phyloP scores from a whole-genome alignment of 768 basidiomycete species.

The Scleroderma citrinum region DNA sequence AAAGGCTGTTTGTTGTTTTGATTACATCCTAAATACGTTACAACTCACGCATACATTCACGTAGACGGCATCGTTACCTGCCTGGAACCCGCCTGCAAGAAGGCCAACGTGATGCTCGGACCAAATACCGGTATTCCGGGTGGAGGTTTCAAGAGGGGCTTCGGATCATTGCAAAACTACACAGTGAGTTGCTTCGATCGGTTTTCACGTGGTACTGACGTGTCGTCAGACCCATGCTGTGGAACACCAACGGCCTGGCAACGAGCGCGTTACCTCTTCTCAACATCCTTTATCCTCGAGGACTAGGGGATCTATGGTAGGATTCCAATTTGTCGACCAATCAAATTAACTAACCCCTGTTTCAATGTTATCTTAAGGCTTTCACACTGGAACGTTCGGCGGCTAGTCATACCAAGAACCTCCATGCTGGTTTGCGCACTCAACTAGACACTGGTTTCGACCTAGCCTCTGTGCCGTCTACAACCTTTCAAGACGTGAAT shows the following conservation, averaged over 20 bases:
- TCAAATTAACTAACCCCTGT: not conserved
- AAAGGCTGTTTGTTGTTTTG: not conserved
- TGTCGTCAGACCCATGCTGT: not conserved
- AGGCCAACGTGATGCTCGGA: conserved; percentile 27
- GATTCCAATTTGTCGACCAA: not conserved
- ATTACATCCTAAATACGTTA: not conserved
- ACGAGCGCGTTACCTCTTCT: conserved; percentile 15
- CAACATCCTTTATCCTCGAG: conserved; percentile 3
- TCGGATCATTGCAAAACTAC: conserved; percentile 44
- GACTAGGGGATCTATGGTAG: not conserved
- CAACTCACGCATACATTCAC: conserved; percentile 1
- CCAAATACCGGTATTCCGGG: conserved; percentile 26
- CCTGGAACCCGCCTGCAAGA: conserved; percentile 41
- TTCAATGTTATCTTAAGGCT: not conserved
- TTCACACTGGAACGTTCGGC: not conserved
- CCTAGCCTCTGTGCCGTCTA: not conserved
- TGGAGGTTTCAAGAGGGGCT: conserved; percentile 38
- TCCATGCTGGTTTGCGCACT: not conserved
- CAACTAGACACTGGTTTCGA: conserved; percentile 3
- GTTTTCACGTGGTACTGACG: conserved; percentile 2
- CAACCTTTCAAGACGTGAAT: not conserved
- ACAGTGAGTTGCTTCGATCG: conserved; percentile 28
- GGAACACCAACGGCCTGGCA: conserved; percentile 11
- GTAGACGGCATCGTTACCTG: conserved; percentile 41
- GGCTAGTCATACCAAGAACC: not conserved